Percentiles rank a stretch among this genome's conserved stretches.
phyloP scores from a whole-genome alignment of 2,329 filamentous ascomycete genomes.

The Fusarium drepaniforme region DNA sequence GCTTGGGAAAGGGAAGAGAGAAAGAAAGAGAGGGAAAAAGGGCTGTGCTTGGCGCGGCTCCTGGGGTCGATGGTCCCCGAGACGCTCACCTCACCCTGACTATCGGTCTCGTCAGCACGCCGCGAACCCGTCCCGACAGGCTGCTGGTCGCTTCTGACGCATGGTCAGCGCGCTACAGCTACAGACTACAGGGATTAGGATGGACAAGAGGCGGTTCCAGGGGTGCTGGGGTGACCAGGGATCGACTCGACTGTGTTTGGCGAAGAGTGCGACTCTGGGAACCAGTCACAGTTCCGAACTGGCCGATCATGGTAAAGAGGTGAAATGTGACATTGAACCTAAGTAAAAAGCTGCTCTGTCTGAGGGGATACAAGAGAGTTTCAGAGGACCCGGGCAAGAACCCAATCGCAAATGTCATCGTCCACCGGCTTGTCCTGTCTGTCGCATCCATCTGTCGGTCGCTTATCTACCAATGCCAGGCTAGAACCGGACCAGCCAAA shows the following conservation, averaged over 20 bases:
- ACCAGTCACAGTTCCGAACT: neutral
- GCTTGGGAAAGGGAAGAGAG: slow-evolving; percentile 6
- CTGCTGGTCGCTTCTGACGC: slow-evolving; percentile 27
- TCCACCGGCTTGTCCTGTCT: slow-evolving; percentile 11
- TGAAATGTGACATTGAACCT: slow-evolving; percentile 6
- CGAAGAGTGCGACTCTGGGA: slow-evolving; percentile 3
- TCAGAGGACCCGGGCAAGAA: neutral
- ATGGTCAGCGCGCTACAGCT: slow-evolving; percentile 36
- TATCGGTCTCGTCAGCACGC: slow-evolving; percentile 31
- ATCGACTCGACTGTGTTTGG: slow-evolving; percentile 7
- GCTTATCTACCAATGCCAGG: slow-evolving; percentile 36
- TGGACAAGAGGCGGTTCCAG: neutral
- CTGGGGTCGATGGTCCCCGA: slow-evolving; percentile 13
- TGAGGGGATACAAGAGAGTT: slow-evolving; percentile 7
- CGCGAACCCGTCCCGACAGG: slow-evolving; percentile 25
- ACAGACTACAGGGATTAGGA: slow-evolving; percentile 19
- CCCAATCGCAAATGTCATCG: slow-evolving; percentile 19
- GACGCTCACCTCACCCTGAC: slow-evolving; percentile 36
- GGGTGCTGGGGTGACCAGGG: slow-evolving; percentile 4
- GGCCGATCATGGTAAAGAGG: neutral
- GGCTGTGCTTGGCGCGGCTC: slow-evolving; percentile 35
- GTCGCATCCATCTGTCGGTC: slow-evolving; percentile 13
- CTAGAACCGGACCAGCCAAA: neutral
- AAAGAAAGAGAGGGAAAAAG: neutral
- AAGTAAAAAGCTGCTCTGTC: neutral